A percentile compares a stretch with the other conserved stretches of the same genome.
These are phyloP conservation scores for Rhodosporidiobolus sp. DNA, from an alignment of 768 basidiomycete species.

Conservation along the genomic window DNA sequence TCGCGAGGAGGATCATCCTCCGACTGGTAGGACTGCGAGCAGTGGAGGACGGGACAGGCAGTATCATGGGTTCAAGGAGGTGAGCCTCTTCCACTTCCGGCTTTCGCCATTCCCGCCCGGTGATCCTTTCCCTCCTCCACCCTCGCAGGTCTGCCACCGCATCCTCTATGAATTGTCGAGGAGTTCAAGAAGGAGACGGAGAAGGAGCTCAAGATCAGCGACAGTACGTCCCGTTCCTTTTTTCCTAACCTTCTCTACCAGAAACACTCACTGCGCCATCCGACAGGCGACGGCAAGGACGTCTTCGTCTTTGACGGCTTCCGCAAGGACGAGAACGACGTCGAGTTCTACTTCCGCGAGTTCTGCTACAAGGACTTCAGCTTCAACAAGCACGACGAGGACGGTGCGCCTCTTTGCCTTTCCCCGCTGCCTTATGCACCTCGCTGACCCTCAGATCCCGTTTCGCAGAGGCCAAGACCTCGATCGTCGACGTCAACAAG, in stretches of 20 bases:
- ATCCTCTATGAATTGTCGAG: not conserved
- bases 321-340: not conserved
- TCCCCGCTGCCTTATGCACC: too few species aligned
- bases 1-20: too few species aligned
- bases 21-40: too few species aligned
- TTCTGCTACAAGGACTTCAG: conserved; percentile 16
- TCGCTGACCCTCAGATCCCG: not conserved
- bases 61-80: too few species aligned
- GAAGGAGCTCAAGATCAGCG: not conserved
- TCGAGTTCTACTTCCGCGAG: conserved; percentile 10
- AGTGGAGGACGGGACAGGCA: too few species aligned
- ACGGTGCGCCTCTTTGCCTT: not conserved
- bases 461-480: not conserved
- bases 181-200: not conserved
- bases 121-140: too few species aligned
- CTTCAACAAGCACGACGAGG: not conserved
- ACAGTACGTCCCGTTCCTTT: not conserved
- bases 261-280: too few species aligned
- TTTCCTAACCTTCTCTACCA: not conserved
- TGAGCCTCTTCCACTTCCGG: too few species aligned
- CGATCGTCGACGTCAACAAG: not conserved
- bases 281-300: not conserved
- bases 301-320: conserved; percentile 9
- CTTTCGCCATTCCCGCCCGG: too few species aligned
- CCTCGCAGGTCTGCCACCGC: conserved; percentile 2